These are phyloP conservation scores for Cladosporium sp. DNA, from an alignment of 2,329 filamentous ascomycete genomes.

Conservation along the genomic window DNA sequence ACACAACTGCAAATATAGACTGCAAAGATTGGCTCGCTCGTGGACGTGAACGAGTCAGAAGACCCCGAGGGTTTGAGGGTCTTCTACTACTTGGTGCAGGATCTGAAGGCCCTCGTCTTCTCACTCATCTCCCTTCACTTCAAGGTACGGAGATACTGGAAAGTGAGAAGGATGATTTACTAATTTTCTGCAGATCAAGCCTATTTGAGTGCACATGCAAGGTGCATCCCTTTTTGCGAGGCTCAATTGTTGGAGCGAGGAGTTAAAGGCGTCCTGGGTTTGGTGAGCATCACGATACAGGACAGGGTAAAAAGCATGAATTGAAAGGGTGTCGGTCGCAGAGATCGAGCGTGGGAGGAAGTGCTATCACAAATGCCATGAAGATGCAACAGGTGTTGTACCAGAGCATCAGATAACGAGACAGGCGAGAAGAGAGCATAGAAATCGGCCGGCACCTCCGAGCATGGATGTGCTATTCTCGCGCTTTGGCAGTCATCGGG, in stretches of 20 bases:
- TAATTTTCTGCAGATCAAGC: slow-evolving; percentile 26
- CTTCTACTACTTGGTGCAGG: slow-evolving; percentile 98
- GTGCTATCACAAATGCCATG: no score
- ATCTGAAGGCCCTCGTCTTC: slow-evolving; percentile 94
- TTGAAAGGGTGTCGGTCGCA: no score
- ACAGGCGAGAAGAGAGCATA: background rate
- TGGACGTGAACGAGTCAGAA: slow-evolving; percentile 92
- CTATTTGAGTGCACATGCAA: slow-evolving; percentile 22
- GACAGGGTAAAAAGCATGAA: background rate
- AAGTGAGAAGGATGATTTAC: background rate
- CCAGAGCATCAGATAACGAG: no score
- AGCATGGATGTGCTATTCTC: background rate
- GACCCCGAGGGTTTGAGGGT: slow-evolving; percentile 95
- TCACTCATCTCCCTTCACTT: slow-evolving; percentile 96
- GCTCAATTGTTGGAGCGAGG: slow-evolving; percentile 7
- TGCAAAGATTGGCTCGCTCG: slow-evolving; percentile 94
- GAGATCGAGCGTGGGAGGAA: no score
- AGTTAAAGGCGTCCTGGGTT: slow-evolving; percentile 10
- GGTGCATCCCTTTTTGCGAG: background rate
- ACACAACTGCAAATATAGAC: slow-evolving; percentile 58
- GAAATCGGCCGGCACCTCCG: background rate
- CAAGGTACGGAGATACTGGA: slow-evolving; percentile 56
- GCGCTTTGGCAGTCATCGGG: no score
- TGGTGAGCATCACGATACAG: background rate
- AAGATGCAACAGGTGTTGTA: no score